Base-by-base conservation (phyloP, 208 protist genomes). In the Leishmania gerbilli region DNA sequence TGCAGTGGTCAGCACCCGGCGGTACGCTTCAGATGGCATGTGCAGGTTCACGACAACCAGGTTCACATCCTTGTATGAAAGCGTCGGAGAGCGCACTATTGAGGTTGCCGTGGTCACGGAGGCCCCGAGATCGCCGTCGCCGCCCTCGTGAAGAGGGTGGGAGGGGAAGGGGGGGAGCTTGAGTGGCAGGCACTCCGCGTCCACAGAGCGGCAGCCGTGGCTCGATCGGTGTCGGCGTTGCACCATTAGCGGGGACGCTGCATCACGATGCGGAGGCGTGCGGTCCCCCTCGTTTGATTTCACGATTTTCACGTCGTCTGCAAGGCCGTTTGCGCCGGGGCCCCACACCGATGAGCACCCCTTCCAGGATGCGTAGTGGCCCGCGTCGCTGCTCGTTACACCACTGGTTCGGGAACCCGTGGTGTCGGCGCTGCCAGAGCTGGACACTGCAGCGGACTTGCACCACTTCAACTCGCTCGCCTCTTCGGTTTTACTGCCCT, bases 1-100 rank as follows among this genome's bases (percentile, higher is more conserved):
- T 42, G 84, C 74, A 62, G 77, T 82, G 37, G 77, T 91, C 76
- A 91, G 51, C 37, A 89, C 76, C 21, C 76, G 83, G 31, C 76
- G 84, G 79, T 90, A 95, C 13, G 51, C 77, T 21, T 86, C 71
- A 37, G 62, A 85, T 13, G 84, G 58, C 55, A 96, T 76, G 84
- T 95, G 93, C 31, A 96, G 76, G 79, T 95, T 88, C 34, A 91
- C 93, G 31, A 96, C 85, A 37, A 93, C 76, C 1, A 96, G 71
- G 34, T 88, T 69, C 51, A 96, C 93, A 47, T 79, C 76, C 24
- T 81, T 82, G 65, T 19, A 53, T 19, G 56, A 3, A 40, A n/a
- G 40, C 49, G 24, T 53, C 11, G 40, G 76, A 15, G 65, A 45
- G 40, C 11, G 71, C 37, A 53, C 19, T 1, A 47, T 47, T 31